These are phyloP conservation scores for Aspergillus cejpii DNA, from an alignment of 2,329 filamentous ascomycete genomes.

Conservation along the genomic window DNA sequence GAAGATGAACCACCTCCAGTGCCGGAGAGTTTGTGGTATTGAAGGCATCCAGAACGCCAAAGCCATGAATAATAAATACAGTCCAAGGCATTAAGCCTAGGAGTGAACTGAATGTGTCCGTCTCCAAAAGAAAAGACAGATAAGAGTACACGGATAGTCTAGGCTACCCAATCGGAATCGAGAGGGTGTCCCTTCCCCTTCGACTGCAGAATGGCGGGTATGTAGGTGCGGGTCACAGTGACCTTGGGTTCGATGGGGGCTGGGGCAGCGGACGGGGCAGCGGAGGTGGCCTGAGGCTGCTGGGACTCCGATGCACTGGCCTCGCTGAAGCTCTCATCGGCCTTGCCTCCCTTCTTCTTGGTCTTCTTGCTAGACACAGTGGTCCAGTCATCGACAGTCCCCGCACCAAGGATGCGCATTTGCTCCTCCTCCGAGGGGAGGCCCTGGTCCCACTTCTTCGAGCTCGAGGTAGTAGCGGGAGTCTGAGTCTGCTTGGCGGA, in stretches of 20 bases:
- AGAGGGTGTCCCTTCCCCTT: conserved; percentile 38
- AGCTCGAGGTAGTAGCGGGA: conserved; percentile 18
- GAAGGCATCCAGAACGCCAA: conserved; percentile 30
- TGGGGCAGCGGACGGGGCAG: conserved; percentile 14
- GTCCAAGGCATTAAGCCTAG: conserved; percentile 12
- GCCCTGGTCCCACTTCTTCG: conserved; percentile 42
- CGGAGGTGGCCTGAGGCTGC: conserved; percentile 26
- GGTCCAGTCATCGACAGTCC: conserved; percentile 51
- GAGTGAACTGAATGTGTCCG: not conserved
- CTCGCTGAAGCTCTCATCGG: conserved; percentile 43
- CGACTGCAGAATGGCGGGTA: conserved; percentile 28
- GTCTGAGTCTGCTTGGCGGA: conserved; percentile 10
- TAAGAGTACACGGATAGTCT: conserved; percentile 7
- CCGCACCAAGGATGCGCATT: conserved; percentile 46
- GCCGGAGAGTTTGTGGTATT: conserved; percentile 22
- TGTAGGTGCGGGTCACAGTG: conserved; percentile 32
- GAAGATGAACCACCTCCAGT: conserved; percentile 16
- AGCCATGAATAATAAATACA: conserved; percentile 33
- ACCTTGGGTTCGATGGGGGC: conserved; percentile 30
- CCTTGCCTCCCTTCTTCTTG: conserved; percentile 43
- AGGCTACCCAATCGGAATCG: conserved; percentile 43
- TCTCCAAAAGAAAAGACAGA: conserved; percentile 3
- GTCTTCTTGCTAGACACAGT: conserved; percentile 55
- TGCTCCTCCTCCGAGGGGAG: conserved; percentile 57
- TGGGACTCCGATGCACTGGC: conserved; percentile 36